phyloP scores from a whole-genome alignment of 2,329 filamentous ascomycete species.

The Raffaelea ambrosiae region DNA sequence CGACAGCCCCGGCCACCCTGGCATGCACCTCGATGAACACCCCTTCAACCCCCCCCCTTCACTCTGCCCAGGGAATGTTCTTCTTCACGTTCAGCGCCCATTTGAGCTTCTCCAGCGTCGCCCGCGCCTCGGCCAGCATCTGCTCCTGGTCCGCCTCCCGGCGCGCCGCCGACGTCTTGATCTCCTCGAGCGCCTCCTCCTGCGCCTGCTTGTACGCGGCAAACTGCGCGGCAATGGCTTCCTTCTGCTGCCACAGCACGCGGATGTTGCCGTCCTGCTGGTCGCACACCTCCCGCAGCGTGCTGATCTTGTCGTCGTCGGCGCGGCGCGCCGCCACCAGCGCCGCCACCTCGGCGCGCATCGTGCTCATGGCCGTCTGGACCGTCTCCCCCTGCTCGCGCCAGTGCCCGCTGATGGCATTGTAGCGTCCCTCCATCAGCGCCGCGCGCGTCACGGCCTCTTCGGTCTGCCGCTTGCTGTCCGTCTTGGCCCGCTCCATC shows the following conservation, averaged over 20 bases:
- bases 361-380: slow-evolving; percentile 38
- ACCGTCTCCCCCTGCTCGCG: slow-evolving; percentile 57
- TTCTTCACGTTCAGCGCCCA: slow-evolving; percentile 65
- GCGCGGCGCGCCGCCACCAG: slow-evolving; percentile 46
- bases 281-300: slow-evolving; percentile 60
- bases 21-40: too few relatives aligned
- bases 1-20: too few relatives aligned
- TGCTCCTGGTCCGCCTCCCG: slow-evolving; percentile 54
- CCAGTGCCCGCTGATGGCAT: slow-evolving; percentile 57
- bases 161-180: slow-evolving; percentile 47
- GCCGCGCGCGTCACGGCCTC: slow-evolving; percentile 56
- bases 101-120: slow-evolving; percentile 58
- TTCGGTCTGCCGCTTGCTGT: slow-evolving; percentile 55
- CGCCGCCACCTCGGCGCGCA: slow-evolving; percentile 44
- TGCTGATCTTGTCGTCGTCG: slow-evolving; percentile 56
- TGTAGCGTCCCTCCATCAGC: slow-evolving; percentile 63
- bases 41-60: slow-evolving; percentile 17
- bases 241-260: slow-evolving; percentile 51
- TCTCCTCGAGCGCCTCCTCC: slow-evolving; percentile 48
- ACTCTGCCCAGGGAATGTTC: slow-evolving; percentile 48
- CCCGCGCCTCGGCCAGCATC: slow-evolving; percentile 48
- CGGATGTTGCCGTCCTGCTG: slow-evolving; percentile 64
- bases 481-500: slow-evolving; percentile 52
- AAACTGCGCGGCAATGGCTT: slow-evolving; percentile 51
- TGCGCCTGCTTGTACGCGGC: slow-evolving; percentile 57